These are phyloP conservation scores for Cryptococcus sp. DNA, from an alignment of 1,284 basidiomycete species.

Conservation along the genomic window DNA sequence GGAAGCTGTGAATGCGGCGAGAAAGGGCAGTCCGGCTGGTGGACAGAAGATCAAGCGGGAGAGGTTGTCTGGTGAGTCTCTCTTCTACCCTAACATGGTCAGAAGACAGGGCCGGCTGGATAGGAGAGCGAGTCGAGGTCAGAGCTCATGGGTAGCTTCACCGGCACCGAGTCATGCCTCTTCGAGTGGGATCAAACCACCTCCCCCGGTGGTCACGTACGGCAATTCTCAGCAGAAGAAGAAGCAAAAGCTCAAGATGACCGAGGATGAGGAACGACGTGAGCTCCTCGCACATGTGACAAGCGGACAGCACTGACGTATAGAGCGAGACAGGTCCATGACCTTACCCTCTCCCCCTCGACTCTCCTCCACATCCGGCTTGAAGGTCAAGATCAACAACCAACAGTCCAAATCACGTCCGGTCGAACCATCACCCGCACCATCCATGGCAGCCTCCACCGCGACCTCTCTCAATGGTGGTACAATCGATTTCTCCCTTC, in stretches of 20 bases:
- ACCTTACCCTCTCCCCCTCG: constrained; percentile 46
- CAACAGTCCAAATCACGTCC: constrained; percentile 18
- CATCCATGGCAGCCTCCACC: constrained; percentile 18
- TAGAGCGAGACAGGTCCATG: constrained; percentile 51
- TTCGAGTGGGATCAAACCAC: constrained; percentile 25
- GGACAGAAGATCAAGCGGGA: constrained; percentile 36
- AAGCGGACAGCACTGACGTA: neutral
- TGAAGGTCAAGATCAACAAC: constrained; percentile 34
- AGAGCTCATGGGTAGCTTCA: constrained; percentile 18
- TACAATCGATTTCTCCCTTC: constrained; percentile 43
- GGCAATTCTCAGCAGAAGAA: constrained; percentile 55
- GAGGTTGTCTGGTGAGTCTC: constrained; percentile 27
- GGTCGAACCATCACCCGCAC: constrained; percentile 48
- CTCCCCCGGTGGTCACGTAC: constrained; percentile 23
- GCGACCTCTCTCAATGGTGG: too few relatives aligned
- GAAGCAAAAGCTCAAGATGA: constrained; percentile 71
- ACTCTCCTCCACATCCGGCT: constrained; percentile 27
- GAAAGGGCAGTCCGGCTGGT: constrained; percentile 20
- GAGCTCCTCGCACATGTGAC: constrained; percentile 42
- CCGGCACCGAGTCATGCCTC: constrained; percentile 41
- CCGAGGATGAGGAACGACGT: constrained; percentile 64
- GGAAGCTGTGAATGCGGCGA: constrained; percentile 6
- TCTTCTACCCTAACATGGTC: neutral
- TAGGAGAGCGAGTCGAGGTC: too few relatives aligned
- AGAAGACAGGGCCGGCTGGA: too few relatives aligned